A percentile compares a stretch with the other conserved stretches of the same genome.
Conservation (phyloP, 192 early-diverging fungal genomes). For the Entomortierella chlamydospora region DNA sequence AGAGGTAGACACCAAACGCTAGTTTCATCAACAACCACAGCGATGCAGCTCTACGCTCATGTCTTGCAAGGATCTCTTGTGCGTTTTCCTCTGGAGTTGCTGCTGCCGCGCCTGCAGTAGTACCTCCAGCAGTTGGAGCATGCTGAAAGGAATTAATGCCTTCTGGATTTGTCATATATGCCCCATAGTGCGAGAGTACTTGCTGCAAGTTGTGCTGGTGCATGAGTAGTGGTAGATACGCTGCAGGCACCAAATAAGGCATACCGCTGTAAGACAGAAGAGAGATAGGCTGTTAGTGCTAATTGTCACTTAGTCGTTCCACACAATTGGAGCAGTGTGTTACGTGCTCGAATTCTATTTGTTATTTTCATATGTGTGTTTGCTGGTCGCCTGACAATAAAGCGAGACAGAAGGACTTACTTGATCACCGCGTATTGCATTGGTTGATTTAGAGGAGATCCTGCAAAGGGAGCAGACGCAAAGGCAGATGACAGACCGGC, state of each 20-base stretch:
- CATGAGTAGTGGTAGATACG: constrained; percentile 34
- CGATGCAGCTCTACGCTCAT: constrained; percentile 56
- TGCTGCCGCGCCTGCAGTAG: not conserved
- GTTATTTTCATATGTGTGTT: constrained; percentile 8
- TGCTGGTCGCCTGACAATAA: not conserved
- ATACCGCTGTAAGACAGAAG: constrained; percentile 39
- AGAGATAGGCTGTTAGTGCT: not conserved
- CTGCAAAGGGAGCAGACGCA: not conserved
- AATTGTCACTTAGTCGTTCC: not conserved
- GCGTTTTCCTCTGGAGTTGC: not conserved
- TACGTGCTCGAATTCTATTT: constrained; percentile 55
- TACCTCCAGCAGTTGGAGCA: constrained; percentile 22
- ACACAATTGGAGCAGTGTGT: not conserved
- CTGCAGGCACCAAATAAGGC: constrained; percentile 53
- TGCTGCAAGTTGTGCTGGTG: constrained; percentile 33
- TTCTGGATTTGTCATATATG: not conserved
- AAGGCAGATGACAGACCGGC: not conserved
- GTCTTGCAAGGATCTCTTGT: constrained; percentile 42
- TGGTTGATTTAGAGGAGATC: constrained; percentile 4
- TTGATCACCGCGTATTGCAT: constrained; percentile 44
- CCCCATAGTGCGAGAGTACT: constrained; percentile 2
- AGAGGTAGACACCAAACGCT: constrained; percentile 67
- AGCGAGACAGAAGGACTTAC: constrained; percentile 21
- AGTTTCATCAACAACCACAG: constrained; percentile 74
- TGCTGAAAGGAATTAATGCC: constrained; percentile 9